Percentiles rank a stretch among this genome's conserved stretches.
Evolutionary conservation across 495 filamentous ascomycete genomes (phyloP).

Genomic region (Clavariopsis aquatica): DNA sequence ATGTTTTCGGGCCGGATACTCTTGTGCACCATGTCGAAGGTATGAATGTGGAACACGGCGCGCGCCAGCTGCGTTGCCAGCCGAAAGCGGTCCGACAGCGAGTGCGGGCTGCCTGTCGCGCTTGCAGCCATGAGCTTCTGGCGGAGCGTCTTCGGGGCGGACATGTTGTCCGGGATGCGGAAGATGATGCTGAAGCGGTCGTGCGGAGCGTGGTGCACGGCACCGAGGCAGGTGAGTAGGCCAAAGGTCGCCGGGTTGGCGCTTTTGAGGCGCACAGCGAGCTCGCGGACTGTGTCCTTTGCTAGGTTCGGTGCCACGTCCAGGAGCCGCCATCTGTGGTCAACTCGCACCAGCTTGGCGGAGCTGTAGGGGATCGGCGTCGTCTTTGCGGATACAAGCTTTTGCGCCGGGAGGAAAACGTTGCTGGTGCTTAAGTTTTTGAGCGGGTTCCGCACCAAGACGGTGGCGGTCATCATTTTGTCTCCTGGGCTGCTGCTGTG

Average conservation of each 20-base stretch:
- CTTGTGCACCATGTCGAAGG: conserved; percentile 58
- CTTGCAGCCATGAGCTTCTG: conserved; percentile 6
- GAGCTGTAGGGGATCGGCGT: not conserved
- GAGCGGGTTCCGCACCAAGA: not conserved
- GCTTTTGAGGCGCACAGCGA: not conserved
- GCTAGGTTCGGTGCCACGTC: not conserved
- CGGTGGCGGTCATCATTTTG: not conserved
- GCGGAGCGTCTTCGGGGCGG: not conserved
- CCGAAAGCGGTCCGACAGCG: conserved; percentile 39
- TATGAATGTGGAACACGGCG: conserved; percentile 55
- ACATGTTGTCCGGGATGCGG: not conserved
- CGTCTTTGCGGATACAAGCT: not conserved
- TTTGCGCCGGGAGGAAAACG: not conserved
- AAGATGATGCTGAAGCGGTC: conserved; percentile 1
- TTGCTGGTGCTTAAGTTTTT: not conserved
- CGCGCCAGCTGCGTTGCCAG: conserved; percentile 52
- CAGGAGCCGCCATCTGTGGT: not conserved
- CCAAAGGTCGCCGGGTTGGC: not conserved
- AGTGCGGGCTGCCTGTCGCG: conserved; percentile 19
- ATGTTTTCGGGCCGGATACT: conserved; percentile 59
- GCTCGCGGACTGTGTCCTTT: not conserved
- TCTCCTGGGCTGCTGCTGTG: not conserved
- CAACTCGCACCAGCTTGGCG: not conserved
- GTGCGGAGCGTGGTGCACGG: not conserved
- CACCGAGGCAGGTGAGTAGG: not conserved